These are phyloP conservation scores for Gossypium rotundifolium DNA, from an alignment of 345 rosid species.

Conservation along the genomic window DNA sequence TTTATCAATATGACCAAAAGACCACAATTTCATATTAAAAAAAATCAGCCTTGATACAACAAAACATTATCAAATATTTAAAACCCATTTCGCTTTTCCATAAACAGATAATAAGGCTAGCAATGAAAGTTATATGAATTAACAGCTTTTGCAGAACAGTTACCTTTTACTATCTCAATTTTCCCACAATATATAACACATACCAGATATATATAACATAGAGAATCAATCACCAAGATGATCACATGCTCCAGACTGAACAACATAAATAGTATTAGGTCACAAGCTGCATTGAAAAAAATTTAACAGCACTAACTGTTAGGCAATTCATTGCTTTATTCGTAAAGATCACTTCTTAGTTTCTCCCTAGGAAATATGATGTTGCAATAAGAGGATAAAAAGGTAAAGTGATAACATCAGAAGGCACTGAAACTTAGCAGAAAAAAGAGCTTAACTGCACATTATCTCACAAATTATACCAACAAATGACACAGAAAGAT, in stretches of 20 bases:
- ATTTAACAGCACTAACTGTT: not conserved
- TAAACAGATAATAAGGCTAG: too few species aligned
- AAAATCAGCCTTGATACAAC: too few species aligned
- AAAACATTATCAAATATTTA: too few species aligned
- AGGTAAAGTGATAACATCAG: not conserved
- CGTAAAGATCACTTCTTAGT: not conserved
- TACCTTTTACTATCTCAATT: not conserved
- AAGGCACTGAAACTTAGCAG: not conserved
- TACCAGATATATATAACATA: not conserved
- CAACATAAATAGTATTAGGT: not conserved
- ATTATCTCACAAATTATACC: not conserved
- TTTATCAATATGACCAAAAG: too few species aligned
- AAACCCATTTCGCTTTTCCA: too few species aligned
- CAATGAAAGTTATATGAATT: slow-evolving; percentile 5
- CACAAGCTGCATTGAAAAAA: not conserved
- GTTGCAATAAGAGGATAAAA: not conserved
- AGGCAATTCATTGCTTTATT: not conserved
- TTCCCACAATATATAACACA: not conserved
- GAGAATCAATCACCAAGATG: not conserved
- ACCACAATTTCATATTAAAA: too few species aligned
- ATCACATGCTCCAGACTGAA: not conserved
- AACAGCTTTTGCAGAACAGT: not conserved
- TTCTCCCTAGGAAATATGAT: not conserved
- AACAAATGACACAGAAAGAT: not conserved
- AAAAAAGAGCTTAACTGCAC: not conserved